phyloP scores from a whole-genome alignment of 225 moss, liverwort and hornwort species.

The Marchantia paleacea region DNA sequence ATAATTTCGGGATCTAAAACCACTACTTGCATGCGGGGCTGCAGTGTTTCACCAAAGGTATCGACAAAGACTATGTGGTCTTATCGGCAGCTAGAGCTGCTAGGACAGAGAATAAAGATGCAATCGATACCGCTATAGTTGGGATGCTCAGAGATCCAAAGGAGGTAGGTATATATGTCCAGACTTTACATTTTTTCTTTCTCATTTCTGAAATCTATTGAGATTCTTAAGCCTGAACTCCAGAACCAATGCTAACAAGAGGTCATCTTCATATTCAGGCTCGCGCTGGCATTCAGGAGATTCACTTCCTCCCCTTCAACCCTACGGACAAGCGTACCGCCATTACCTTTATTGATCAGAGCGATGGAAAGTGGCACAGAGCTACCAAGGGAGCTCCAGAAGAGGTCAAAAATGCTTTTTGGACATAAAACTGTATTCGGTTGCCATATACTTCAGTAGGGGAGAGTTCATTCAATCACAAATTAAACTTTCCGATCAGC shows the following conservation, averaged over 20 bases:
- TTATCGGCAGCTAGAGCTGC: constrained; percentile 17
- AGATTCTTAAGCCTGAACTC: not conserved
- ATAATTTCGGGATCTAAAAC: too few species aligned
- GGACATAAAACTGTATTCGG: too few species aligned
- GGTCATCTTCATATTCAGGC: constrained; percentile 9
- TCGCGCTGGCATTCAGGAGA: constrained; percentile 23
- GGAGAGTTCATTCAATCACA: too few species aligned
- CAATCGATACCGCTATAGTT: constrained; percentile 18
- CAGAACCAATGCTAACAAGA: not conserved
- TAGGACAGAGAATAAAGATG: constrained; percentile 19
- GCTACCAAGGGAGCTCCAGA: constrained; percentile 33
- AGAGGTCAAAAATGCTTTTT: not conserved
- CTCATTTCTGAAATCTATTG: too few species aligned
- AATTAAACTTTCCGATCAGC: not conserved
- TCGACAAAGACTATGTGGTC: constrained; percentile 39
- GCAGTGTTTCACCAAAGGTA: constrained; percentile 34
- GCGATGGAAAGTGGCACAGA: constrained; percentile 27
- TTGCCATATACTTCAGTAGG: too few species aligned
- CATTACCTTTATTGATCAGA: constrained; percentile 24
- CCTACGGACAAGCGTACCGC: constrained; percentile 33
- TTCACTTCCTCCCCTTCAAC: constrained; percentile 34
- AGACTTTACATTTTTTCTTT: too few species aligned
- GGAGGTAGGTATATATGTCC: not conserved
- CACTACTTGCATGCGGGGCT: too few species aligned
- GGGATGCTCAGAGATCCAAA: constrained; percentile 1